These are phyloP conservation scores for Ceratocystis destructans DNA, from an alignment of 2,329 filamentous ascomycete species.

Conservation along the genomic window DNA sequence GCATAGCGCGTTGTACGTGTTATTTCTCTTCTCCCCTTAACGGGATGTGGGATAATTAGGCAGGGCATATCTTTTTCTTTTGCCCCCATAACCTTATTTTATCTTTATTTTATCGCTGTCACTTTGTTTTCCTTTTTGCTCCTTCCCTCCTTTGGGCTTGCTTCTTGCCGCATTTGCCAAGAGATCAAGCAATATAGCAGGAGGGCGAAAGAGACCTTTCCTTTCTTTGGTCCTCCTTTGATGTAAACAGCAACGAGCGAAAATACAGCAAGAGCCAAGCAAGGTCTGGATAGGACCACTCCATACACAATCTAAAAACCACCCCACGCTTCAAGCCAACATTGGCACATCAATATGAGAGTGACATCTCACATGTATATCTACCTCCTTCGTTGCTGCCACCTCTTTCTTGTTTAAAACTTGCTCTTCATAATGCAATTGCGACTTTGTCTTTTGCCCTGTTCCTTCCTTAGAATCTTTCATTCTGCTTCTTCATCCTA, in stretches of 20 bases:
- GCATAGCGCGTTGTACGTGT: background rate
- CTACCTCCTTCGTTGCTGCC: background rate
- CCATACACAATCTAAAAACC: background rate
- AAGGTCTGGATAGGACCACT: background rate
- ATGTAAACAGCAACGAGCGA: too few relatives aligned
- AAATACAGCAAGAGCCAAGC: background rate
- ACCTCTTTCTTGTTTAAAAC: too few relatives aligned
- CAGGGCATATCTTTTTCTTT: background rate
- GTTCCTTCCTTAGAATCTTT: background rate
- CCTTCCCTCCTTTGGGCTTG: background rate
- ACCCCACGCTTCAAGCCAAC: background rate
- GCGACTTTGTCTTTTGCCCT: background rate
- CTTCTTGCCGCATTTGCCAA: slow-evolving; percentile 5
- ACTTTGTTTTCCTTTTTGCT: background rate
- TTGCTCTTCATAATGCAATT: background rate
- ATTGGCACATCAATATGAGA: background rate
- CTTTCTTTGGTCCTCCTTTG: background rate
- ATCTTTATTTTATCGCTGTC: background rate
- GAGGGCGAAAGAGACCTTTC: too few relatives aligned
- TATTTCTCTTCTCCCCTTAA: background rate
- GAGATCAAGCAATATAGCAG: too few relatives aligned
- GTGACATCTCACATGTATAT: background rate
- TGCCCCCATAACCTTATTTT: background rate
- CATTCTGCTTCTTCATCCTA: background rate
- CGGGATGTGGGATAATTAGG: background rate